Evolutionary conservation across 176 grass and related monocot species (phyloP).

Genomic region (Areca catechu): DNA sequence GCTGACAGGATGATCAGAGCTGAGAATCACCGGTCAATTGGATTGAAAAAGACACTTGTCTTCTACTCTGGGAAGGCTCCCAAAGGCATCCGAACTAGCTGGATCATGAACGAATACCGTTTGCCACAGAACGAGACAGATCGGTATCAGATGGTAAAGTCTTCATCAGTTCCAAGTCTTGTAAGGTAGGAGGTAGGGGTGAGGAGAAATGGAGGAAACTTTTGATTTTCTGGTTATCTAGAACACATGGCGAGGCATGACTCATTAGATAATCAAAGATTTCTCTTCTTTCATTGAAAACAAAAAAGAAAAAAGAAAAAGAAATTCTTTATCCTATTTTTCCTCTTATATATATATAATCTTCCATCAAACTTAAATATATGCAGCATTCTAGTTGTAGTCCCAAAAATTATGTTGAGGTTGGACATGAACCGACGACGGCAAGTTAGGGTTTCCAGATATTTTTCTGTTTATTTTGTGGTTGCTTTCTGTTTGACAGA

Average conservation of each 20-base stretch:
- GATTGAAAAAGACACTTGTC: slow-evolving; percentile 93
- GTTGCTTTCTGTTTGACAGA: too few species aligned
- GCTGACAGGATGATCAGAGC: slow-evolving; percentile 67
- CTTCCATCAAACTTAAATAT: too few species aligned
- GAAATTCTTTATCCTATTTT: too few species aligned
- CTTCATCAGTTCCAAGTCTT: background rate
- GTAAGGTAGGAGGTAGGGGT: background rate
- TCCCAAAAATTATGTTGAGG: too few species aligned
- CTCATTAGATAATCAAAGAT: background rate
- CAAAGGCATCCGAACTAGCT: slow-evolving; percentile 74
- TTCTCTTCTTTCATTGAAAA: too few species aligned
- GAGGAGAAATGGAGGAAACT: background rate
- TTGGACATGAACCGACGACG: too few species aligned
- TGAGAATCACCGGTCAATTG: slow-evolving; percentile 63
- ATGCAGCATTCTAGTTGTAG: too few species aligned
- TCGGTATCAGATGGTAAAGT: slow-evolving; percentile 62
- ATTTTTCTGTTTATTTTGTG: too few species aligned
- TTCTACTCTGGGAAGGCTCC: slow-evolving; percentile 99
- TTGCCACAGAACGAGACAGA: slow-evolving; percentile 47
- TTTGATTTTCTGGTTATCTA: background rate
- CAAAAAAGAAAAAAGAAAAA: too few species aligned
- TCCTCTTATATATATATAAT: too few species aligned
- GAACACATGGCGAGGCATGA: background rate
- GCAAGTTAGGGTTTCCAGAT: too few species aligned
- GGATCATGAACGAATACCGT: slow-evolving; percentile 99